Percentiles rank a stretch among this genome's conserved stretches.
These are phyloP conservation scores for Calocybe gangraenosa DNA, from an alignment of 768 basidiomycete genomes.

Conservation along the genomic window DNA sequence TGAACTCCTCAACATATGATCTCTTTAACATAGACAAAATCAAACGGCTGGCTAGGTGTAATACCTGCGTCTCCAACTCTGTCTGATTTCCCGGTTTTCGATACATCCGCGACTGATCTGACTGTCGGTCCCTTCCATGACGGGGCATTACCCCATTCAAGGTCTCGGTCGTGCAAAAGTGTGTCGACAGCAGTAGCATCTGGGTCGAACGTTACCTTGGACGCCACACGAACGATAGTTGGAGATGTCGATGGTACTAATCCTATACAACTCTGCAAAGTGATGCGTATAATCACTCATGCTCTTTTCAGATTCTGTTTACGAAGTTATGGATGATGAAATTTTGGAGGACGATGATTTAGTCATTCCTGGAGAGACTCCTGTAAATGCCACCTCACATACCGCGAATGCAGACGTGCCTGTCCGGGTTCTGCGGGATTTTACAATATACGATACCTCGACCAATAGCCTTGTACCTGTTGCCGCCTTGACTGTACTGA, in stretches of 20 bases:
- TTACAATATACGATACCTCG: conserved; percentile 43
- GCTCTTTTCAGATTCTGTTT: conserved; percentile 5
- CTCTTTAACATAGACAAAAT: not conserved
- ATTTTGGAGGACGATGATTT: conserved; percentile 37
- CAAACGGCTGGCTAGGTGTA: no score
- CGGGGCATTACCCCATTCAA: not conserved
- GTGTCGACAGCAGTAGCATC: conserved; percentile 2
- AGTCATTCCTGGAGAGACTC: conserved; percentile 39
- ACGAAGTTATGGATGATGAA: conserved; percentile 23
- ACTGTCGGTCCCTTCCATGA: not conserved
- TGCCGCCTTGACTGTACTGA: conserved; percentile 31
- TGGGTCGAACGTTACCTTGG: conserved; percentile 14
- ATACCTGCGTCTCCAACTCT: conserved; percentile 13
- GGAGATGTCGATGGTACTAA: conserved; percentile 1
- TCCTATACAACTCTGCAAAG: not conserved
- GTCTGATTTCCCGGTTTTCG: conserved; percentile 12
- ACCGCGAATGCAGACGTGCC: conserved; percentile 37
- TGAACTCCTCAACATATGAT: not conserved
- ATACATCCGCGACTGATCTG: not conserved
- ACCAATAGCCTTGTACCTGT: conserved; percentile 37
- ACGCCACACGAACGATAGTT: not conserved
- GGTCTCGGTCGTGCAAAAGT: not conserved
- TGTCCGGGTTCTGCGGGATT: conserved; percentile 51
- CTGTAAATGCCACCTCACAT: conserved; percentile 16
- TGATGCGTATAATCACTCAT: not conserved